Percentiles rank a stretch among this genome's conserved stretches.
phyloP scores from a whole-genome alignment of 2,329 filamentous ascomycete species.

The Eurotiales sp. region DNA sequence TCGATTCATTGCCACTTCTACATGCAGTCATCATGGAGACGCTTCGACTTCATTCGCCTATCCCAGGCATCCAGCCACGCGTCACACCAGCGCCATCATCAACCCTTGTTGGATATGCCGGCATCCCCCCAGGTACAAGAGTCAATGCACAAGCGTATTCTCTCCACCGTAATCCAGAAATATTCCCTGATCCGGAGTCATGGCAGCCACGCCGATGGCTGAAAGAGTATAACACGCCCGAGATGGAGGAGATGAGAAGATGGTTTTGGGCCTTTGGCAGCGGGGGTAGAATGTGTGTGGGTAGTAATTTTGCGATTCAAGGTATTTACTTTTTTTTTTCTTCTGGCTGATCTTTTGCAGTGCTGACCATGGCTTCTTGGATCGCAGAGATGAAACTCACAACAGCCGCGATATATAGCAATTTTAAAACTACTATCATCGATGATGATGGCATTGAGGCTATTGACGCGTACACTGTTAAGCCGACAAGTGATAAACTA shows the following conservation, averaged over 20 bases:
- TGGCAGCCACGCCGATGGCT: constrained; percentile 51
- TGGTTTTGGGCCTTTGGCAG: constrained; percentile 53
- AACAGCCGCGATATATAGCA: constrained; percentile 66
- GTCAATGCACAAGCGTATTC: constrained; percentile 51
- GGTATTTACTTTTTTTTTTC: constrained; percentile 24
- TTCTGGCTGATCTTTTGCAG: neutral
- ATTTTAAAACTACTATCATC: constrained; percentile 58
- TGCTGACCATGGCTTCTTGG: neutral
- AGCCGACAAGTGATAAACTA: constrained; percentile 57
- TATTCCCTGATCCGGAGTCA: constrained; percentile 47
- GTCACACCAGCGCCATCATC: constrained; percentile 42
- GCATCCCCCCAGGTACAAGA: constrained; percentile 42
- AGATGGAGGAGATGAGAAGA: constrained; percentile 42
- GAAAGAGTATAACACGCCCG: constrained; percentile 31
- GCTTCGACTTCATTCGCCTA: constrained; percentile 58
- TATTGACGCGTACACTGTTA: constrained; percentile 61
- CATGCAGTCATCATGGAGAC: constrained; percentile 60
- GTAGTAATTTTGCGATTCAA: constrained; percentile 47
- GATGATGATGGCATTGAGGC: constrained; percentile 63
- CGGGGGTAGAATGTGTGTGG: constrained; percentile 49
- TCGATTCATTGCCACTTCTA: constrained; percentile 52
- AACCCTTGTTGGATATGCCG: constrained; percentile 36
- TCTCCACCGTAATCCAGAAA: constrained; percentile 47
- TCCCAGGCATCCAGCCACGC: constrained; percentile 61
- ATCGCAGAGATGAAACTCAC: constrained; percentile 69